Percentiles rank a stretch among this genome's conserved stretches.
Evolutionary conservation across 495 filamentous ascomycete species (phyloP).

Genomic region (Coniosporium apollinis): DNA sequence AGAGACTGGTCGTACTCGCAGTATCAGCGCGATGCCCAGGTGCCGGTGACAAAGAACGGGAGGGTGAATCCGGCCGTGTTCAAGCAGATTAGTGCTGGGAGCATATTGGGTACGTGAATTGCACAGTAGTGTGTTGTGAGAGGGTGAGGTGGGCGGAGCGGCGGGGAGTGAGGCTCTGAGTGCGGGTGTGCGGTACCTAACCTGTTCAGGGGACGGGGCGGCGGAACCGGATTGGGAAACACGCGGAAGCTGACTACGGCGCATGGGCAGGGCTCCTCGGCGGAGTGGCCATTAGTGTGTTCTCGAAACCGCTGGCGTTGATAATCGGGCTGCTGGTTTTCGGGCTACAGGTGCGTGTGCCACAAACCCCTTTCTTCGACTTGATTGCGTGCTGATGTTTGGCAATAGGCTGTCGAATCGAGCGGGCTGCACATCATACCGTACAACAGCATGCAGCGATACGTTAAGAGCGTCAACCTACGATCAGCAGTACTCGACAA

Average conservation of each 20-base stretch:
- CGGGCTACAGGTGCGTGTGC: slow-evolving; percentile 44
- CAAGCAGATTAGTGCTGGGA: slow-evolving; percentile 18
- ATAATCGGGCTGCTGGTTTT: slow-evolving; percentile 56
- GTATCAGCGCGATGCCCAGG: slow-evolving; percentile 13
- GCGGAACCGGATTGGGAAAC: too few species aligned
- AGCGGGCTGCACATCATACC: slow-evolving; percentile 61
- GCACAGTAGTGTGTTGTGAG: too few species aligned
- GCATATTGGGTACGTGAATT: slow-evolving; percentile 17
- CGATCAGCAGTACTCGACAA: slow-evolving; percentile 44
- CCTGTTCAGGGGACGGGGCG: too few species aligned
- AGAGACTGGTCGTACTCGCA: slow-evolving; percentile 18
- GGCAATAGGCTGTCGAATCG: slow-evolving; percentile 24
- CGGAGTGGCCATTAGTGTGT: slow-evolving; percentile 54
- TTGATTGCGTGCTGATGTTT: not conserved
- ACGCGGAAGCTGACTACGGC: not conserved
- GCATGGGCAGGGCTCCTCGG: slow-evolving; percentile 38
- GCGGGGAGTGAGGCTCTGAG: too few species aligned
- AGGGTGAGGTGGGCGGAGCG: too few species aligned
- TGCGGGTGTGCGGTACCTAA: too few species aligned
- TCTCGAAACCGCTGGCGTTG: slow-evolving; percentile 57
- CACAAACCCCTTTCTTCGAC: slow-evolving; percentile 2
- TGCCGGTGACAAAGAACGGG: slow-evolving; percentile 10
- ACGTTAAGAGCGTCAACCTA: slow-evolving; percentile 40
- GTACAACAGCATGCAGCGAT: slow-evolving; percentile 39
- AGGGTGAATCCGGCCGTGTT: slow-evolving; percentile 11